Evolutionary conservation across 176 grass and related monocot genomes (phyloP).

Genomic region (Dactylis glomerata): DNA sequence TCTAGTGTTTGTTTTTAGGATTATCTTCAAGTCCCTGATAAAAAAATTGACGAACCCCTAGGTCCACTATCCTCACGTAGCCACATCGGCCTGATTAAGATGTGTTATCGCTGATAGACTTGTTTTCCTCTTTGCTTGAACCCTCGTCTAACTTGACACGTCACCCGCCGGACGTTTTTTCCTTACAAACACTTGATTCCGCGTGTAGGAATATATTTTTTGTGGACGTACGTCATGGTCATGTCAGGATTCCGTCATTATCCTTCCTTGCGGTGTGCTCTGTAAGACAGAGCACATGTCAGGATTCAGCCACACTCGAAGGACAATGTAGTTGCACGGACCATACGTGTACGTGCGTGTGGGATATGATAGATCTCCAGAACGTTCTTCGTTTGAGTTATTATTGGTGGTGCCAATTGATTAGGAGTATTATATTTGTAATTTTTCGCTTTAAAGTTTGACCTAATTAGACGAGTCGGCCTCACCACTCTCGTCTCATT

Average conservation of each 20-base stretch:
- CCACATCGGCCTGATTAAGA: conserved; percentile 42
- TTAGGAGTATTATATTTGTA: too few species aligned
- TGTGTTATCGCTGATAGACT: background rate
- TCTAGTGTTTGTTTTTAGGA: too few species aligned
- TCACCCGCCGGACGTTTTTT: background rate
- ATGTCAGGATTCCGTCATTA: too few species aligned
- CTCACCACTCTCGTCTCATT: too few species aligned
- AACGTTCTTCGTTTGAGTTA: background rate
- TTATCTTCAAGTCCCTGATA: too few species aligned
- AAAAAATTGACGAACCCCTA: background rate
- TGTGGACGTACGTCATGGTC: background rate
- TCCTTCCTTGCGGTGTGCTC: too few species aligned
- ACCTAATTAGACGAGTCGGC: too few species aligned
- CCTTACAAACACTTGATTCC: background rate
- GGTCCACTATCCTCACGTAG: background rate
- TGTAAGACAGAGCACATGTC: too few species aligned
- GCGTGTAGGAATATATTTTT: background rate
- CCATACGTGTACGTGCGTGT: background rate
- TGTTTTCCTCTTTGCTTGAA: background rate
- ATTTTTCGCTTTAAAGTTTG: too few species aligned
- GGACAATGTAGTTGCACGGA: background rate
- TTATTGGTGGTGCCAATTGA: too few species aligned
- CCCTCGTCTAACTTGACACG: background rate
- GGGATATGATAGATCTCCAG: background rate
- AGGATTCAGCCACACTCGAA: background rate